Base-by-base conservation (phyloP, 2,329 filamentous ascomycete genomes). In the Pseudovirgaria hyperparasitica region DNA sequence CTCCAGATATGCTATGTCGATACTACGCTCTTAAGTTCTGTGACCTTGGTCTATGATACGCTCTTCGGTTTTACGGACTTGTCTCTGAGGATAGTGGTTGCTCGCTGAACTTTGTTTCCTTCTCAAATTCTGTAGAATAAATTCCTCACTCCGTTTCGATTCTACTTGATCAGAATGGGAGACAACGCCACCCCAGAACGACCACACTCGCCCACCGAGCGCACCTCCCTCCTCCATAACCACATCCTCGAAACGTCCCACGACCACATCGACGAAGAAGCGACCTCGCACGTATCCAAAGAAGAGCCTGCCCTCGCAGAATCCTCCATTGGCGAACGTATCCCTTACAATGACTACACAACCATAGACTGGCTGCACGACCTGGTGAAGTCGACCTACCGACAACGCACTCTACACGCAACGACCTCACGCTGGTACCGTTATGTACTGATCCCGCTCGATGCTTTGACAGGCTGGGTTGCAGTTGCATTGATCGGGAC, bases 311-410 rank as follows among this genome's bases (percentile, higher is more conserved):
- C 57, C 11, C 45, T 69, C 29, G 50, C 40, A 5, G 48, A 48
- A 4, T 62, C 57, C 14, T 51, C 62, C 2, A 52, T 68, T 8
- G 67, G 67, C 22, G 69, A 73, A 40, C 50, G 67, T 27, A 44
- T 72, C 12, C 63, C 67, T 1, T 75, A 74, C 41, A 72, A 70
- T 39, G 64, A 72, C 35, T 74, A 75, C 37, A 67, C 63, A 6
- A 71, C 68, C 2, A 72, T 73, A 31, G 69, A 75, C 45, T 74
- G 68, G 68, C 53, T 74, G 7, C 70, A 71, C 43, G 67, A 71
- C 38, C 45, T 74, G 30, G 64, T 67, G 42, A 17, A 9, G 9
- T 20, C 11, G 18, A 10, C 22, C 12, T 4, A 18, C 14, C 5
- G 12, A 19, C 10, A 16, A 23, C n/a, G n/a, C n/a, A n/a, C n/a